phyloP scores from a whole-genome alignment of 805 yeast species.

The Starmerella khaoyaiensis region DNA sequence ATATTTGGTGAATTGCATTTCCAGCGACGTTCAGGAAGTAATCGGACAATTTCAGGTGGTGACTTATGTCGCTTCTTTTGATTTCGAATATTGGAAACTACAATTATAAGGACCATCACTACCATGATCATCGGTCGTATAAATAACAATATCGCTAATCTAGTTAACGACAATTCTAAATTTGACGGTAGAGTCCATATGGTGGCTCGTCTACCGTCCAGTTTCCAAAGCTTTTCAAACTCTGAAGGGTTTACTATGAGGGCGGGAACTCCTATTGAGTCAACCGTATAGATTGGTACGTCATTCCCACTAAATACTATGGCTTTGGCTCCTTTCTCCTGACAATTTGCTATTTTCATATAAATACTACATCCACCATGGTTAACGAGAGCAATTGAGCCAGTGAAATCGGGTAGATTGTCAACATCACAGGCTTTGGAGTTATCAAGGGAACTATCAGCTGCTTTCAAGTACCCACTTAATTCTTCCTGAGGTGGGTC shows the following conservation, averaged over 20 bases:
- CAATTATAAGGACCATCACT: conserved; percentile 27
- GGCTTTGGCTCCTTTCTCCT: conserved; percentile 36
- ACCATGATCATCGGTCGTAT: conserved; percentile 32
- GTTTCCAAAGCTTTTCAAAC: conserved; percentile 24
- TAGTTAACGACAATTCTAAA: conserved; percentile 24
- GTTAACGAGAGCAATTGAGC: conserved; percentile 28
- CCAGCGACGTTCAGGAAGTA: conserved; percentile 31
- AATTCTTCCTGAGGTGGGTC: not conserved
- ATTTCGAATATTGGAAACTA: conserved; percentile 28
- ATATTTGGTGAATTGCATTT: conserved; percentile 1
- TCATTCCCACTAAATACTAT: conserved; percentile 47
- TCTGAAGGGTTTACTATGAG: conserved; percentile 40
- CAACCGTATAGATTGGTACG: conserved; percentile 21
- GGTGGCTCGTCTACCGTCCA: conserved; percentile 6
- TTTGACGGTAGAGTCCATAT: conserved; percentile 14
- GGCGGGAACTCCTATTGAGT: conserved; percentile 34
- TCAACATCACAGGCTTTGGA: conserved; percentile 12
- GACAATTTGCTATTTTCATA: conserved; percentile 37
- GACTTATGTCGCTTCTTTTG: conserved; percentile 29
- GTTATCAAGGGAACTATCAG: not conserved
- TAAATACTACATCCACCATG: conserved; percentile 48
- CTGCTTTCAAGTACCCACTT: not conserved
- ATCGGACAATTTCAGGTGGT: conserved; percentile 28
- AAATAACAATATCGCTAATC: conserved; percentile 29
- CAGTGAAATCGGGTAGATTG: conserved; percentile 6